These are phyloP conservation scores for Colletotrichum sp. DNA, from an alignment of 2,329 filamentous ascomycete genomes.

Conservation along the genomic window DNA sequence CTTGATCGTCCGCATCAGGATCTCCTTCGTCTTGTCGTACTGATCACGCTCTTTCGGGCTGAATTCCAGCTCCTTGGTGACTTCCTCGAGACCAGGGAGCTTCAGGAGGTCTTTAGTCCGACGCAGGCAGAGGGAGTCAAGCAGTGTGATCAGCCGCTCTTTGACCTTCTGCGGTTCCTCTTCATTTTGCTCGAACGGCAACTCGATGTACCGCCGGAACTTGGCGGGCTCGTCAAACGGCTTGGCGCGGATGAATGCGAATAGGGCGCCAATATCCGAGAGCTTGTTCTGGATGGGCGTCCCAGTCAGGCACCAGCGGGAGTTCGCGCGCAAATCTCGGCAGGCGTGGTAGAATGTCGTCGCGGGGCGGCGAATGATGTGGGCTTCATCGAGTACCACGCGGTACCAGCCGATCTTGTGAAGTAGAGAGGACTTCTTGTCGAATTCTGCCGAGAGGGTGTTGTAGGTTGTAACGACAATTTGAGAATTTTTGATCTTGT, in stretches of 20 bases:
- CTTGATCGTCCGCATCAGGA: conserved; percentile 40
- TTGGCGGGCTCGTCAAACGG: conserved; percentile 43
- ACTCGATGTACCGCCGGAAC: conserved; percentile 49
- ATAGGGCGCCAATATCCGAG: conserved; percentile 55
- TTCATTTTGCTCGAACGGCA: conserved; percentile 37
- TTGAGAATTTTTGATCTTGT: conserved; percentile 36
- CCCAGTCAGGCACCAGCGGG: conserved; percentile 58
- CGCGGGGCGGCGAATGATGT: conserved; percentile 48
- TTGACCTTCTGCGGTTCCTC: conserved; percentile 20
- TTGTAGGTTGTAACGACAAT: conserved; percentile 54
- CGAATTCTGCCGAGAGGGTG: conserved; percentile 43
- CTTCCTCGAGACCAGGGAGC: conserved; percentile 33
- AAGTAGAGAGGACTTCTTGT: conserved; percentile 25
- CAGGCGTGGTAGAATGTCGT: conserved; percentile 50
- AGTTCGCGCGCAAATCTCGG: conserved; percentile 42
- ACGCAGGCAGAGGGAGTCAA: conserved; percentile 44
- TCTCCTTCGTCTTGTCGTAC: conserved; percentile 38
- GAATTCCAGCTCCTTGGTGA: conserved; percentile 32
- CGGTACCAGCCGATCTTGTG: conserved; percentile 44
- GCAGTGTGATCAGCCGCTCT: conserved; percentile 35
- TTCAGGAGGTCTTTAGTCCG: conserved; percentile 44
- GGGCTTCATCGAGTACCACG: conserved; percentile 52
- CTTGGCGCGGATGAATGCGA: conserved; percentile 50
- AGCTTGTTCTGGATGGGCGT: conserved; percentile 61
- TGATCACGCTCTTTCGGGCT: conserved; percentile 32